phyloP scores from a whole-genome alignment of 2,329 filamentous ascomycete species.

The Fusarium ambrosium region DNA sequence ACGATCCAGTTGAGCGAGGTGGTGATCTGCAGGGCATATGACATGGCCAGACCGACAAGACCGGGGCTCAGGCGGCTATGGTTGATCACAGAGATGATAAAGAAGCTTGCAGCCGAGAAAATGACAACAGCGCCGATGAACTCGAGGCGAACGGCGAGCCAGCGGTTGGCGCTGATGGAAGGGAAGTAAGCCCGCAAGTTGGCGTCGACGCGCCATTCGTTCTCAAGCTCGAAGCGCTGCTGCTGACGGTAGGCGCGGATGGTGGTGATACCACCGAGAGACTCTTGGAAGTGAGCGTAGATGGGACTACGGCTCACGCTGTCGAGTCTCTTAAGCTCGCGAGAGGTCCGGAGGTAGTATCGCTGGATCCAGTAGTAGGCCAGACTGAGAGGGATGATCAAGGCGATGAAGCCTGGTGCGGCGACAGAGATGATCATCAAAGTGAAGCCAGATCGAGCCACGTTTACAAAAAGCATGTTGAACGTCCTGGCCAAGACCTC shows the following conservation, averaged over 20 bases:
- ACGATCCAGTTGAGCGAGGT: constrained; percentile 99
- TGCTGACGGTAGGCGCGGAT: constrained; percentile 96
- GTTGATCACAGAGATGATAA: constrained; percentile 82
- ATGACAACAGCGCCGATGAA: constrained; percentile 97
- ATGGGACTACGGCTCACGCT: constrained; percentile 96
- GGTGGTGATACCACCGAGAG: constrained; percentile 91
- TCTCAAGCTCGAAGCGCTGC: constrained; percentile 88
- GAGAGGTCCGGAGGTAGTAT: constrained; percentile 96
- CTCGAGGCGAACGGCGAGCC: constrained; percentile 94
- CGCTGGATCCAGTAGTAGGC: constrained; percentile 95
- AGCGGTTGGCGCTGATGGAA: constrained; percentile 92
- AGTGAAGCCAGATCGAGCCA: constrained; percentile 83
- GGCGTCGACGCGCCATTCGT: constrained; percentile 96
- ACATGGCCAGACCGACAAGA: constrained; percentile 93
- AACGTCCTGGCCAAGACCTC: constrained; percentile 96
- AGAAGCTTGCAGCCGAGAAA: constrained; percentile 83
- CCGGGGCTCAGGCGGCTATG: constrained; percentile 76
- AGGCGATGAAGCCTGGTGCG: constrained; percentile 82
- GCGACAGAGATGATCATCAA: constrained; percentile 85
- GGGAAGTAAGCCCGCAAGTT: constrained; percentile 96
- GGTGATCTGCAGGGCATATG: constrained; percentile 96
- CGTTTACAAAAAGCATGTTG: constrained; percentile 93
- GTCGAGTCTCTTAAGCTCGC: constrained; percentile 95
- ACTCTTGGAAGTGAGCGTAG: constrained; percentile 98
- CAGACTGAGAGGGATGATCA: constrained; percentile 84